Percentiles rank a stretch among this genome's conserved stretches.
Conservation (phyloP, 768 basidiomycete species). For the Mycena venus region DNA sequence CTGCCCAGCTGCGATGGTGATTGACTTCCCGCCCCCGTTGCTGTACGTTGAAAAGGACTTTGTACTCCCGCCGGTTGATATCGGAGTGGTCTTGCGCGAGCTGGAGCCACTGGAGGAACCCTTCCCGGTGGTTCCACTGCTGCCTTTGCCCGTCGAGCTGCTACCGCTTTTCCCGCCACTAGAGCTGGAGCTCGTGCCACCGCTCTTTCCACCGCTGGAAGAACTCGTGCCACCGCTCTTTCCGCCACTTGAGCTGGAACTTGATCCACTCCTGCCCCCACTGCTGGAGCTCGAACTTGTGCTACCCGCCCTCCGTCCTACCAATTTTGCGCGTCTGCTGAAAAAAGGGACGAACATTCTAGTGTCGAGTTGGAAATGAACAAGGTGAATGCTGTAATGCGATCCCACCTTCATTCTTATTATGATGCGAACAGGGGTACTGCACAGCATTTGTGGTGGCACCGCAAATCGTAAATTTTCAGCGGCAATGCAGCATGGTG, state of each 20-base stretch:
- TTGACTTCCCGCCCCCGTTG: slow-evolving; percentile 44
- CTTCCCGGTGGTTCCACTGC: neutral
- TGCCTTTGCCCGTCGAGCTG: neutral
- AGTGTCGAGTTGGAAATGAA: neutral
- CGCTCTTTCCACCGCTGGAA: too few relatives aligned
- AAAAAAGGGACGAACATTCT: slow-evolving; percentile 8
- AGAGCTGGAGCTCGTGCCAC: slow-evolving; percentile 2
- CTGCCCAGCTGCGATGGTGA: slow-evolving; percentile 59
- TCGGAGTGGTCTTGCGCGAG: slow-evolving; percentile 1
- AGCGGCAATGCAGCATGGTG: too few relatives aligned
- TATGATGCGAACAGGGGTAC: too few relatives aligned
- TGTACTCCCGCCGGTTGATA: slow-evolving; percentile 26
- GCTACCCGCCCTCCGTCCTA: neutral
- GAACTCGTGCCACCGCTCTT: neutral
- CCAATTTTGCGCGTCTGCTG: neutral
- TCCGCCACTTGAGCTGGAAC: neutral
- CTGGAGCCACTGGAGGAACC: neutral
- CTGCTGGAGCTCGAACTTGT: neutral
- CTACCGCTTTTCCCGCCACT: slow-evolving; percentile 33
- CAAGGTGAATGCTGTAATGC: too few relatives aligned
- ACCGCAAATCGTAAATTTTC: too few relatives aligned
- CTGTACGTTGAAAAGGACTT: slow-evolving; percentile 42
- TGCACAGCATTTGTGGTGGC: too few relatives aligned
- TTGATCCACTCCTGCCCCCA: neutral
- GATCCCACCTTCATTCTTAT: too few relatives aligned